phyloP scores from a whole-genome alignment of 495 filamentous ascomycete genomes.

The Xylaria venustula region DNA sequence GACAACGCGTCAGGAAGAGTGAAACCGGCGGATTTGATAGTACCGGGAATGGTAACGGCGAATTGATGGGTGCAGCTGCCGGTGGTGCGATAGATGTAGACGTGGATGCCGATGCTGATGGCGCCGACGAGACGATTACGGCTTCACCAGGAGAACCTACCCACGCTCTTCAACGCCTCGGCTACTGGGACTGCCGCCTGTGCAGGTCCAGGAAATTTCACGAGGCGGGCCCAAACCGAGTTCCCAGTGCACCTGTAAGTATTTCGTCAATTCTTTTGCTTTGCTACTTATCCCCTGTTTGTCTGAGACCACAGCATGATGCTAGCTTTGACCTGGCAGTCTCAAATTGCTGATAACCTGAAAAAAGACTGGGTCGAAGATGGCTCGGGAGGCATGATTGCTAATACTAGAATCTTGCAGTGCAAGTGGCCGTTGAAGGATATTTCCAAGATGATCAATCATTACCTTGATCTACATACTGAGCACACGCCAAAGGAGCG shows the following conservation, averaged over 20 bases:
- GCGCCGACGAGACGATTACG: not conserved
- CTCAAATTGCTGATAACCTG: not conserved
- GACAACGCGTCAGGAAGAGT: conserved; percentile 12
- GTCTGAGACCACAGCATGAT: not conserved
- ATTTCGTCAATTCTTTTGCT: not conserved
- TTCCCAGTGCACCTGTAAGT: conserved; percentile 43
- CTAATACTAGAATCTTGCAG: conserved; percentile 14
- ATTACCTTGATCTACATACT: conserved; percentile 43
- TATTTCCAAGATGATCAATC: conserved; percentile 46
- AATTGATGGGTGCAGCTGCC: not conserved
- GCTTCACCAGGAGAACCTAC: conserved; percentile 10
- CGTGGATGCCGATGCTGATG: not conserved
- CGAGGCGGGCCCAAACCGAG: conserved; percentile 34
- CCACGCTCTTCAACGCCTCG: conserved; percentile 35
- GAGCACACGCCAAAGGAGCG: conserved; percentile 39
- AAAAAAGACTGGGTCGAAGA: not conserved
- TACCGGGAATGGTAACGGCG: not conserved
- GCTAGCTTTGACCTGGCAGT: not conserved
- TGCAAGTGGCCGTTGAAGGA: conserved; percentile 47
- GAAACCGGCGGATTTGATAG: conserved; percentile 13
- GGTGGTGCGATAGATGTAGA: not conserved
- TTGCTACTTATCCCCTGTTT: not conserved
- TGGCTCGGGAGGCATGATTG: not conserved
- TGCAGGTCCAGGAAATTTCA: conserved; percentile 41
- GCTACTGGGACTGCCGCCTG: conserved; percentile 46